Percentiles rank a stretch among this genome's conserved stretches.
phyloP scores from a whole-genome alignment of 2,329 filamentous ascomycete genomes.

The Lachnellula hyalina region DNA sequence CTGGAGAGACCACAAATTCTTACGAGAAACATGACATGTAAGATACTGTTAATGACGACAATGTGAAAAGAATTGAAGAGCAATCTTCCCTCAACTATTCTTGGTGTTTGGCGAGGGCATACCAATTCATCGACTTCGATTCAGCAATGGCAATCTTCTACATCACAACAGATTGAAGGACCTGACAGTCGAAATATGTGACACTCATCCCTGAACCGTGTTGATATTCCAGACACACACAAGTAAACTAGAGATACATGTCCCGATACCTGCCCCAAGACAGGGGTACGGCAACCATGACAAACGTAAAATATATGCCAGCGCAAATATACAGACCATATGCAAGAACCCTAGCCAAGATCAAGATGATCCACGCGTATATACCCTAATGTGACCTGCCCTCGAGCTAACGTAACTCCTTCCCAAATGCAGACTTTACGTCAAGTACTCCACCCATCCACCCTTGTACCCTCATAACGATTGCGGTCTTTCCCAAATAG shows the following conservation, averaged over 20 bases:
- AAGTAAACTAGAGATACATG: not conserved
- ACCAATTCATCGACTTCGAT: too few species aligned
- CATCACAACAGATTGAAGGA: not conserved
- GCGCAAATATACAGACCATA: not conserved
- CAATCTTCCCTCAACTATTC: too few species aligned
- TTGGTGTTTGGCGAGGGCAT: too few species aligned
- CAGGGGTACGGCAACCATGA: not conserved
- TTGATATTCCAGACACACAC: not conserved
- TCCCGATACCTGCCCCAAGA: not conserved
- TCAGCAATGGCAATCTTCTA: too few species aligned
- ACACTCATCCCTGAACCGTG: not conserved
- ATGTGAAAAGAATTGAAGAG: too few species aligned
- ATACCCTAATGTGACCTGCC: too few species aligned
- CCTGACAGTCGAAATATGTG: not conserved
- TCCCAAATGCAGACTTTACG: not conserved
- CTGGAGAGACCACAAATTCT: conserved; percentile 22
- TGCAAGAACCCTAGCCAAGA: not conserved
- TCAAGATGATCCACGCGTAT: not conserved
- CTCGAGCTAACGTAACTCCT: not conserved
- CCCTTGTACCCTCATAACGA: conserved; percentile 1
- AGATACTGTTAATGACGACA: not conserved
- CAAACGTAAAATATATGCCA: not conserved
- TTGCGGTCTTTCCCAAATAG: not conserved
- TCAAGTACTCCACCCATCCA: not conserved
- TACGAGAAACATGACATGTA: conserved; percentile 18